Evolutionary conservation across 345 rosid species (phyloP).

Genomic region (Citrus sp.): DNA sequence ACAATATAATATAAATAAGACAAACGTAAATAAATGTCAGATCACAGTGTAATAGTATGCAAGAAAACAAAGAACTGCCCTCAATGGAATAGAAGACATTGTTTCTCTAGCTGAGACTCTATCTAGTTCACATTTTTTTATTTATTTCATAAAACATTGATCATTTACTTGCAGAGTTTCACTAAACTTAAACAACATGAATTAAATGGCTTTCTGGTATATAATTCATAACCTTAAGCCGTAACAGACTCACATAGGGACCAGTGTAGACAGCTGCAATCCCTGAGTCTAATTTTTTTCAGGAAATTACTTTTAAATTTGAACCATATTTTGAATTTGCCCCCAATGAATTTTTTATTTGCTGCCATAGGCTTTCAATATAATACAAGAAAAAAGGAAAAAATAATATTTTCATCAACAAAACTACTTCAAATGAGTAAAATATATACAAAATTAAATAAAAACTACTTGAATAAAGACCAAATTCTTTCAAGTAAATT

Average conservation of each 20-base stretch:
- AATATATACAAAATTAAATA: too few relatives aligned
- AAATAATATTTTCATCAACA: not conserved
- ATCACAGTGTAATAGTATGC: not conserved
- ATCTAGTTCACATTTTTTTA: not conserved
- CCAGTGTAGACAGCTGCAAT: too few relatives aligned
- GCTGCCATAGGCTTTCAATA: too few relatives aligned
- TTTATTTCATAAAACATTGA: not conserved
- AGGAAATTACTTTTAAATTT: too few relatives aligned
- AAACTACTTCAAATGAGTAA: too few relatives aligned
- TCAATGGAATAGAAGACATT: not conserved
- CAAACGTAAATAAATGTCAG: not conserved
- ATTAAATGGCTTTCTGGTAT: not conserved
- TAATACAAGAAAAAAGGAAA: too few relatives aligned
- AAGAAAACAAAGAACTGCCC: not conserved
- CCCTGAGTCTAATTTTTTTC: too few relatives aligned
- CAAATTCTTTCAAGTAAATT: too few relatives aligned
- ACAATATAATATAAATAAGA: not conserved
- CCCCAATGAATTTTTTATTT: too few relatives aligned
- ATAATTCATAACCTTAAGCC: not conserved
- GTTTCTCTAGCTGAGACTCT: not conserved
- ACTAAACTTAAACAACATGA: not conserved
- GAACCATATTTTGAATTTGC: too few relatives aligned
- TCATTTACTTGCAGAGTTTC: not conserved
- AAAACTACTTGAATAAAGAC: too few relatives aligned
- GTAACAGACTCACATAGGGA: too few relatives aligned